Percentiles rank a stretch among this genome's conserved stretches.
These are phyloP conservation scores for Misopates orontium DNA, from an alignment of 257 asterid species.

Conservation along the genomic window DNA sequence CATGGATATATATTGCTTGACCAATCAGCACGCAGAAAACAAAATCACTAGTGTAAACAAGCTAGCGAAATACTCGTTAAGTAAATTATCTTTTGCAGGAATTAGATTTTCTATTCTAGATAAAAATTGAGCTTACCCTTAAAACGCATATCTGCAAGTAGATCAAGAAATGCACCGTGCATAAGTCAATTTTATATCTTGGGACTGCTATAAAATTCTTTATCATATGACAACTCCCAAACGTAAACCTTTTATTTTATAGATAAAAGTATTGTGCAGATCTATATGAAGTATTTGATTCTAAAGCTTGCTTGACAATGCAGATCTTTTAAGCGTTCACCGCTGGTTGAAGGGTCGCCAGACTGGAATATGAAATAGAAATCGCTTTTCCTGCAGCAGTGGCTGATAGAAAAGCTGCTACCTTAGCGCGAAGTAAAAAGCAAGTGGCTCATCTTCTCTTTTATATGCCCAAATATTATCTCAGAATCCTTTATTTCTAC, in stretches of 20 bases:
- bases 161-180: too few species aligned
- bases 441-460: conserved; percentile 6
- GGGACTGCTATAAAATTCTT: conserved; percentile 12
- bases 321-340: conserved; percentile 36
- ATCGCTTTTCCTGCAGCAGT: conserved; percentile 15
- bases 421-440: too few species aligned
- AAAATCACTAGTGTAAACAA: too few species aligned
- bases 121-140: too few species aligned
- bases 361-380: conserved; percentile 23
- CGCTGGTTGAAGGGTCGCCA: conserved; percentile 16
- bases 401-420: conserved; percentile 20
- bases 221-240: neutral
- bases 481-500: conserved; percentile 28
- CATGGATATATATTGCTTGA: too few species aligned
- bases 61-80: neutral
- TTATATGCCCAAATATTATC: neutral
- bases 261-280: neutral
- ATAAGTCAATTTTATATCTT: conserved; percentile 1
- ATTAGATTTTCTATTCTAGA: too few species aligned
- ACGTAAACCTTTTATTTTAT: neutral
- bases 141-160: too few species aligned
- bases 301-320: conserved; percentile 33
- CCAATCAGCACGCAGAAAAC: too few species aligned
- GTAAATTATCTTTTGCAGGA: neutral
- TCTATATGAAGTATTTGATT: conserved; percentile 16